phyloP scores from a whole-genome alignment of 2,329 filamentous ascomycete species.

The Colletotrichum sp. region DNA sequence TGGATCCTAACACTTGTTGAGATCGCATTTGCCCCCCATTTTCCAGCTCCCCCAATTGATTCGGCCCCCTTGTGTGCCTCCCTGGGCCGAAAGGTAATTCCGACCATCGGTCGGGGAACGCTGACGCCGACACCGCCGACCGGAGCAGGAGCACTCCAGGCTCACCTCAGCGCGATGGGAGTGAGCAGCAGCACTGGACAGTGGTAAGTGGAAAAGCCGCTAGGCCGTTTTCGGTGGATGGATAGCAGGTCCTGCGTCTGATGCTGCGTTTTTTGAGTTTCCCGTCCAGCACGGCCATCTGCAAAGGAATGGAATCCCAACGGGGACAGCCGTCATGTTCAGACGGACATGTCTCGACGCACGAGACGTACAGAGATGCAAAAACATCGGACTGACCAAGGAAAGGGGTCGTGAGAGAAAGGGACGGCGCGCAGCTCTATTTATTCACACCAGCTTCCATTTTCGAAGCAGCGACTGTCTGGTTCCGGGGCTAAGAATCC shows the following conservation, averaged over 20 bases:
- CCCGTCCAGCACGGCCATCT: background rate
- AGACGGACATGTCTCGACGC: background rate
- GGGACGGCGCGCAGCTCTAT: background rate
- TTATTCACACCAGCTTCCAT: background rate
- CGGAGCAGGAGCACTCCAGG: background rate
- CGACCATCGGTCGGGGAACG: slow-evolving; percentile 3
- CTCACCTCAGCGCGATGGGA: background rate
- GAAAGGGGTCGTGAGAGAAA: background rate
- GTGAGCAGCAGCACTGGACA: background rate
- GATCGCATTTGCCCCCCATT: background rate
- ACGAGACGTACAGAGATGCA: background rate
- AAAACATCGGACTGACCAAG: background rate
- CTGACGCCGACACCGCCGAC: slow-evolving; percentile 4
- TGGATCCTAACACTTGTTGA: slow-evolving; percentile 11
- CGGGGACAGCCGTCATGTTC: background rate
- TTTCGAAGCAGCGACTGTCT: background rate
- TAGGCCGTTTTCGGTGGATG: background rate
- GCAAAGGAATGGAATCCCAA: background rate
- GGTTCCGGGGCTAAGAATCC: background rate
- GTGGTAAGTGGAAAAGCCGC: background rate
- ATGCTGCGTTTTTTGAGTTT: background rate
- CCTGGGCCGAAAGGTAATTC: slow-evolving; percentile 1
- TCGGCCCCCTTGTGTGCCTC: background rate
- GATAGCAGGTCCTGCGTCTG: background rate
- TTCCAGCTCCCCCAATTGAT: background rate